Evolutionary conservation across 2,329 filamentous ascomycete genomes (phyloP), one percentile per base, ranked within the genome.

Genomic region (Erysiphe pulchra): DNA sequence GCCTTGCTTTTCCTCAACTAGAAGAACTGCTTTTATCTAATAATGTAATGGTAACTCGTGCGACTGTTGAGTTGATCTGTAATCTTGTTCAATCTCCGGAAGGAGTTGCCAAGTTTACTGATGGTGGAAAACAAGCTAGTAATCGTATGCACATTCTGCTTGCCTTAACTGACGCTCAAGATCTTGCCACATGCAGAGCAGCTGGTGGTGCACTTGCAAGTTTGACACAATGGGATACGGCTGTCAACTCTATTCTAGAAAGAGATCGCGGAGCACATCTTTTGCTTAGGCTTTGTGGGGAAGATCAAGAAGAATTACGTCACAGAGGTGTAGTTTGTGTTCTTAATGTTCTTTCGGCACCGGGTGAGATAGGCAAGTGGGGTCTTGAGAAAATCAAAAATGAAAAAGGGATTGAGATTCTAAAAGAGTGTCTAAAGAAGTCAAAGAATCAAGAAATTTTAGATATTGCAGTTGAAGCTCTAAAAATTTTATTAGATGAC

Each of bases 161-260:
- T 12, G 90, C 87, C 0, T 72, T 98, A 33, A 78, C 84, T 0
- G 86, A 95, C 56, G 77, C 83, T 1, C 80, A 92, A 44, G 85
- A 95, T 52, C 61, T 72, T 7, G 75, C 73, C 0, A 93, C 85
- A 0, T 68, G 87, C 30, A 75, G 77, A 42, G 90, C 85, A 0
- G 86, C 90, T 0, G 85, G 86, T 2, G 90, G 90, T 1, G 87
- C 85, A 0, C 61, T 98, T 44, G 90, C 87, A 0, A 81, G 81
- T 61, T 62, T 98, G 20, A 85, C 85, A 0, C 73, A 75, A 30
- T 85, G 78, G 58, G 82, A 90, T 53, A 69, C 70, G 1, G 80
- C 82, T 0, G 77, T 87, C 1, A 67, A 71, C 2, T 77, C 71
- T 4, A 69, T 95, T 2, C 54, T 92, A 34, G 70, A 73, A 48